Evolutionary conservation across 2,329 filamentous ascomycete species (phyloP).

Genomic region (Coniochaeta ligniaria): DNA sequence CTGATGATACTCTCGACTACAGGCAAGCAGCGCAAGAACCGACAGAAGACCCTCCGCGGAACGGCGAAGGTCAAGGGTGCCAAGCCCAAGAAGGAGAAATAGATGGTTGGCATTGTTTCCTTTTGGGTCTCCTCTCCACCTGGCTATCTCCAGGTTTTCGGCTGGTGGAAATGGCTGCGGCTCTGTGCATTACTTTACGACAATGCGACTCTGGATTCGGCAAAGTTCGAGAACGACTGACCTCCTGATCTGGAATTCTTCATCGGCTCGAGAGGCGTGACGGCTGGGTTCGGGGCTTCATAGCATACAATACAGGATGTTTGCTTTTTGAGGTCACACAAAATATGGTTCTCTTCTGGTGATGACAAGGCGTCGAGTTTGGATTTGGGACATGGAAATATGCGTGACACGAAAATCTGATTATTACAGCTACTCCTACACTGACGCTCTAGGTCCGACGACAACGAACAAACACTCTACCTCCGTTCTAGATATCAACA

Average conservation of each 20-base stretch:
- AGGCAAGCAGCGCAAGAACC: slow-evolving; percentile 99
- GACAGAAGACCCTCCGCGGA: slow-evolving; percentile 95
- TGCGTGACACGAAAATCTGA: neutral
- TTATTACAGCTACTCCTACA: neutral
- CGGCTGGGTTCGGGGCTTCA: slow-evolving; percentile 24
- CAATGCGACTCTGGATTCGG: slow-evolving; percentile 16
- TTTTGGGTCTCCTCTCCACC: slow-evolving; percentile 17
- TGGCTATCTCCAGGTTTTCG: neutral
- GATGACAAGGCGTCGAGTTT: neutral
- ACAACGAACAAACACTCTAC: neutral
- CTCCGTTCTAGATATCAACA: neutral
- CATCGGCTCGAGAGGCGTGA: slow-evolving; percentile 18
- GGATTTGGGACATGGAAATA: neutral
- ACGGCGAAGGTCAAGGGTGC: slow-evolving; percentile 97
- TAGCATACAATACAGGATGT: slow-evolving; percentile 27
- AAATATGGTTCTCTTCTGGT: neutral
- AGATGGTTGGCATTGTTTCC: slow-evolving; percentile 31
- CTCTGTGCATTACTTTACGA: slow-evolving; percentile 26
- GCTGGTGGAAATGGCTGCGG: slow-evolving; percentile 23
- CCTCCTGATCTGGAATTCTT: slow-evolving; percentile 12
- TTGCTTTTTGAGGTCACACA: slow-evolving; percentile 8
- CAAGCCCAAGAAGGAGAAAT: slow-evolving; percentile 91
- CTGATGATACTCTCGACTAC: slow-evolving; percentile 22
- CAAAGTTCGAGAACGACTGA: slow-evolving; percentile 8
- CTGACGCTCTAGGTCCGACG: neutral